These are phyloP conservation scores for Corymbia calophylla DNA, from an alignment of 441 rosid species.

Conservation along the genomic window DNA sequence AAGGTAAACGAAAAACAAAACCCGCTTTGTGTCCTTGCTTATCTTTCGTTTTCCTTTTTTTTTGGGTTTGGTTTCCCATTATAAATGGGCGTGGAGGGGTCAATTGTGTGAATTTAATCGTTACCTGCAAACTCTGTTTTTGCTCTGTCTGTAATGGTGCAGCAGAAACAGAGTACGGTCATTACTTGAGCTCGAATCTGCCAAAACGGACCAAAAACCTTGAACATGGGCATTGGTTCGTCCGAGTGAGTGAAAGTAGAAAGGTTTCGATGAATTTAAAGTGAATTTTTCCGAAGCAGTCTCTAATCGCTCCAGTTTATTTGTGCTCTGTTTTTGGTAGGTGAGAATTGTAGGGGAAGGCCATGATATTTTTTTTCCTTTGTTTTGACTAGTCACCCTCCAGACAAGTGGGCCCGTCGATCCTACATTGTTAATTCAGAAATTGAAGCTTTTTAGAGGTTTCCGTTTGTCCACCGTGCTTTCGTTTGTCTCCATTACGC, in stretches of 20 bases:
- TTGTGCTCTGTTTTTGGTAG: not conserved
- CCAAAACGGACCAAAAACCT: not conserved
- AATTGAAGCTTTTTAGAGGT: not conserved
- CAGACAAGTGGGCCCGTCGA: not conserved
- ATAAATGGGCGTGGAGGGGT: not conserved
- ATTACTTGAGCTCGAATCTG: not conserved
- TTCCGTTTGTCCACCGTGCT: not conserved
- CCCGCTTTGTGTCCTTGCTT: not conserved
- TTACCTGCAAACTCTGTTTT: not conserved
- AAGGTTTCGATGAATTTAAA: not conserved
- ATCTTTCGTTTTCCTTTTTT: not conserved
- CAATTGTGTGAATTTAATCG: not conserved
- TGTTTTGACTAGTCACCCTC: not conserved
- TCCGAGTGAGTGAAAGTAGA: not conserved
- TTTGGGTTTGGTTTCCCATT: not conserved
- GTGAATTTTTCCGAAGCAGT: not conserved
- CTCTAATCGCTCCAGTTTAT: not conserved
- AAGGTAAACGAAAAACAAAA: slow-evolving; percentile 24
- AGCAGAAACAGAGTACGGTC: not conserved
- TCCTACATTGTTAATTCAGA: not conserved
- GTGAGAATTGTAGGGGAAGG: not conserved
- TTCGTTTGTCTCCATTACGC: not conserved
- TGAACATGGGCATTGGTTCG: not conserved
- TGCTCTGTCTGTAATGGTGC: not conserved
- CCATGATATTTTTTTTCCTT: not conserved